phyloP scores from a whole-genome alignment of 176 grass and related monocot species.

The Panicum miliaceum region DNA sequence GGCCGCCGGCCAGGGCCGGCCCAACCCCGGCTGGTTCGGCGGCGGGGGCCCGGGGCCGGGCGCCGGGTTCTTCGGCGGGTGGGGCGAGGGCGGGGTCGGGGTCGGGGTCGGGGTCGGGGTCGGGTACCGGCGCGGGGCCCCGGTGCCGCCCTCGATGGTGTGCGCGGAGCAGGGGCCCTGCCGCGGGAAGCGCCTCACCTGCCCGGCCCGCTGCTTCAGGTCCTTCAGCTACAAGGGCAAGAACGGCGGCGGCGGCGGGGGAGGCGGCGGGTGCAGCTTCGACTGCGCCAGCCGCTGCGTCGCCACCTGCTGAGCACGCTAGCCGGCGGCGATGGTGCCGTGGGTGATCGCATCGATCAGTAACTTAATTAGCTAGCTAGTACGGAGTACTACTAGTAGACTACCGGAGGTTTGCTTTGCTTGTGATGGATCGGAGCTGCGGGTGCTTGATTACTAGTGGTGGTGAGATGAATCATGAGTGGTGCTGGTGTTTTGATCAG shows the following conservation, averaged over 20 bases:
- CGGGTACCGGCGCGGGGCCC: conserved; percentile 45
- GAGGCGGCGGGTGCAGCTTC: conserved; percentile 64
- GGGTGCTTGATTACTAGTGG: too few species aligned
- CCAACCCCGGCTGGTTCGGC: too few species aligned
- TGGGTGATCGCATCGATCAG: too few species aligned
- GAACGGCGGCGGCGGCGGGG: conserved; percentile 56
- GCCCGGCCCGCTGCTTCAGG: conserved; percentile 58
- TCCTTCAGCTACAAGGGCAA: conserved; percentile 50
- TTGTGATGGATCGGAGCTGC: neutral
- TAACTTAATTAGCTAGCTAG: neutral
- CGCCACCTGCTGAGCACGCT: conserved; percentile 60
- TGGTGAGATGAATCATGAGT: neutral
- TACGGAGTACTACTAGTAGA: too few species aligned
- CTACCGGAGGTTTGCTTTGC: neutral
- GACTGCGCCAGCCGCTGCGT: conserved; percentile 63
- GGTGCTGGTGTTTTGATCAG: neutral
- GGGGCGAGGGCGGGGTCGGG: conserved; percentile 42
- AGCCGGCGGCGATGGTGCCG: too few species aligned
- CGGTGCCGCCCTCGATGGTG: conserved; percentile 52
- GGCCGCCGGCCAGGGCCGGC: too few species aligned
- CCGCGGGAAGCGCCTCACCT: conserved; percentile 58
- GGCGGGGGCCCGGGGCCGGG: too few species aligned
- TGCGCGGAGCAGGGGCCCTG: conserved; percentile 59
- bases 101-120: too few species aligned
- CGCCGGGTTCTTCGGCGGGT: conserved; percentile 25